Evolutionary conservation across 305 asterid genomes (phyloP), one percentile per base, ranked within the genome.

Genomic region (Lippia alba): DNA sequence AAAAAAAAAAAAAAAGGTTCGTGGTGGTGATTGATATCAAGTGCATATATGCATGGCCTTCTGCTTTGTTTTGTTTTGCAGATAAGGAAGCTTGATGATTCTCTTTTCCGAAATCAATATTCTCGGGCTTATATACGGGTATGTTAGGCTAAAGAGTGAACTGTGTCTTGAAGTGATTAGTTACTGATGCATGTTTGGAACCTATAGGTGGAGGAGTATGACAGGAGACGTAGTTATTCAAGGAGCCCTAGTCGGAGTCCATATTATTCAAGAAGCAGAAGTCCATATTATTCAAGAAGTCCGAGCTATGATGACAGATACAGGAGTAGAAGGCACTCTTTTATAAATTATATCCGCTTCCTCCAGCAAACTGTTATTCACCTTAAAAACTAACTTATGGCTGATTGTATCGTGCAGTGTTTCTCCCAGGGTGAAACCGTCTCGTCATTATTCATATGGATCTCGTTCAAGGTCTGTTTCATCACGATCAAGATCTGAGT

Each of bases 71-170:
- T 45, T 56, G 54, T 14, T 20, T 6, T 71, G 83, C 81, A 91
- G 97, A 84, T 91, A 74, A 85, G 85, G 84, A 91, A 85, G 83
- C 96, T 91, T 51, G 96, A 91, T 50, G 97, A 91, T 74, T 85
- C 97, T 65, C 82, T 85, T 74, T 91, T 91, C 73, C 84, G 89
- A 6, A 91, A 91, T 76, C 97, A 87, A 66, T 83, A 77, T 72
- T 87, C 96, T 46, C 85, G 84, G 71, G 84, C 91, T 55, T 85
- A 85, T 65, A 79, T 91, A 70, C 78, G 88, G 91, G 97, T 91
- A 83, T 56, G 79, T 72, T 57, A 3, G 6, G 34, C 73, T 76
- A 32, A 58, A 30, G 50, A 18, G 69, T 17, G 46, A 60, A 16
- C 53, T 61, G 19, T 56, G 72, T 54, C 59, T 4, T 58, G 36